Percentiles rank a stretch among this genome's conserved stretches.
Evolutionary conservation across 2,329 filamentous ascomycete genomes (phyloP).

Genomic region (Myotisia sp.): DNA sequence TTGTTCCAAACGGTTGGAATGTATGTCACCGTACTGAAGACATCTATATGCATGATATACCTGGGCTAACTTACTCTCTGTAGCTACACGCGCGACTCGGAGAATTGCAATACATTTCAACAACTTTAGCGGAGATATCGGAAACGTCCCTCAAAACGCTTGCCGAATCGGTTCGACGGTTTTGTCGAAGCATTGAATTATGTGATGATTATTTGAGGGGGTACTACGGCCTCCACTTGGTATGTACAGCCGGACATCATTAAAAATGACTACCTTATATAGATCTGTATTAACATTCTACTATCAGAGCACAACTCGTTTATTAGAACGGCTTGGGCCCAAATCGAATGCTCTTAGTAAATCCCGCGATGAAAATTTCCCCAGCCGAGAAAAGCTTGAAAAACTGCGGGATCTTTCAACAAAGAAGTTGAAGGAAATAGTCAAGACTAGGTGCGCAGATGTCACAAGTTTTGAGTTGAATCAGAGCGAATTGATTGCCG

Average conservation of each 20-base stretch:
- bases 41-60: background rate
- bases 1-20: slow-evolving; percentile 90
- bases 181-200: slow-evolving; percentile 80
- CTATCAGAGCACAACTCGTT: slow-evolving; percentile 10
- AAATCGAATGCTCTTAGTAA: slow-evolving; percentile 7
- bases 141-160: slow-evolving; percentile 38
- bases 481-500: slow-evolving; percentile 29
- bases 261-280: slow-evolving; percentile 8
- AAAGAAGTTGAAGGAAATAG: slow-evolving; percentile 23
- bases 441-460: slow-evolving; percentile 21
- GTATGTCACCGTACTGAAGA: slow-evolving; percentile 36
- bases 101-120: slow-evolving; percentile 63
- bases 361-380: slow-evolving; percentile 8
- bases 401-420: slow-evolving; percentile 25
- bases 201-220: slow-evolving; percentile 86
- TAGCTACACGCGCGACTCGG: slow-evolving; percentile 78
- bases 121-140: slow-evolving; percentile 21
- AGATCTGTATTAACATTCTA: slow-evolving; percentile 1
- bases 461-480: slow-evolving; percentile 20
- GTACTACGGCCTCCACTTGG: slow-evolving; percentile 78
- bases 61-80: too few relatives aligned
- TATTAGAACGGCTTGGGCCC: slow-evolving; percentile 7
- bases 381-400: slow-evolving; percentile 17
- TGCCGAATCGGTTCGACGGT: slow-evolving; percentile 64
- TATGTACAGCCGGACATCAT: slow-evolving; percentile 33